Evolutionary conservation across 805 yeast genomes (phyloP), one percentile per base, ranked within the genome.

Genomic region (Ascoidea rubescens): DNA sequence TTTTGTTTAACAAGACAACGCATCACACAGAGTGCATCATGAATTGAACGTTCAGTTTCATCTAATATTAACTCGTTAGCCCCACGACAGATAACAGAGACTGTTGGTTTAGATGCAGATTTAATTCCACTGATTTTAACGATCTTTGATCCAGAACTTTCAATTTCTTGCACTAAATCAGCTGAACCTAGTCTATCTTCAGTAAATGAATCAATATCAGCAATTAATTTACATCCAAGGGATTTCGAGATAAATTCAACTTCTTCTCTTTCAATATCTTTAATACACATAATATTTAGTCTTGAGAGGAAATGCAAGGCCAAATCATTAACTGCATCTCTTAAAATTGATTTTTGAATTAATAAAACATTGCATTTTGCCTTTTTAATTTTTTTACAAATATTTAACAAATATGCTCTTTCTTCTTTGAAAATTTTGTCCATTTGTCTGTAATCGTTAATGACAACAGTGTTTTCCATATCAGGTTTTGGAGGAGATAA

Each of bases 391-490:
- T 87, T 88, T 70, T 93, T 93, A 74, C 96, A 90, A 65, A 93
- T 86, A 67, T 91, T 91, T 65, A 93, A 77, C 63, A 93, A 72
- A 66, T 93, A 93, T 32, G 96, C 93, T 66, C 99, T 83, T 74
- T 93, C 99, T 71, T 93, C 99, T 65, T 95, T 93, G 65, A 93
- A 75, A 60, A 93, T 93, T 72, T 91, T 93, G 70, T 93, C 99
- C 99, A 93, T 93, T 70, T 93, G 99, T 69, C 99, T 80, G 73
- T 93, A 93, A 68, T 93, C 99, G 64, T 87, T 93, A 52, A 93
- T 98, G 53, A 93, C 96, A 50, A 93, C 91, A 65, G 90, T 91
- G 68, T 93, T 93, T 71, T 93, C 99, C 84, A 95, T 84, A 64
- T 89, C 97, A 21, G 97, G 97, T 66, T 89, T 89, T 58, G 97